A percentile compares a stretch with the other conserved stretches of the same genome.
Conservation (phyloP, 139 green algal species). For the Auxenochlorella pyrenoidosa region DNA sequence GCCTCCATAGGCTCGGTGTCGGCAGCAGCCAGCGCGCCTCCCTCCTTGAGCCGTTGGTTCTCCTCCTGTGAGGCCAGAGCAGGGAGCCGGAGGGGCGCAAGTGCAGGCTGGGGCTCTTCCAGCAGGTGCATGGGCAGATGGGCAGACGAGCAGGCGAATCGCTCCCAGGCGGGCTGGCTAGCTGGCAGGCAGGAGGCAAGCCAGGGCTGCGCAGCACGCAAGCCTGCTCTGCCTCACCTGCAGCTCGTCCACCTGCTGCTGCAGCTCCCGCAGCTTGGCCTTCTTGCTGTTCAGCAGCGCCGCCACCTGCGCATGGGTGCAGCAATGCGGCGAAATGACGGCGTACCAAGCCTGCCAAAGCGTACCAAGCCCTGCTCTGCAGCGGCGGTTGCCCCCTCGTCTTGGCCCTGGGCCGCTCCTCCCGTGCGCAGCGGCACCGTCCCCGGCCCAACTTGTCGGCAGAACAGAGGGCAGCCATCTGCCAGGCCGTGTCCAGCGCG, state of each 20-base stretch:
- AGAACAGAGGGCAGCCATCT: too few relatives aligned
- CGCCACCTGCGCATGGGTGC: not conserved
- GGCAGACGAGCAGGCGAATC: not conserved
- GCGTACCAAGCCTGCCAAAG: not conserved
- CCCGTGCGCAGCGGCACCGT: too few relatives aligned
- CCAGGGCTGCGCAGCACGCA: not conserved
- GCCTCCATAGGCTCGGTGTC: conserved; percentile 6
- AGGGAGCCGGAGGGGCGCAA: too few relatives aligned
- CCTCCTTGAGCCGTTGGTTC: not conserved
- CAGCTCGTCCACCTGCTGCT: conserved; percentile 10
- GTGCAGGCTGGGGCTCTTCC: too few relatives aligned
- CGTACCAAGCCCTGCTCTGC: not conserved
- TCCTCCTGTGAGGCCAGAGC: not conserved
- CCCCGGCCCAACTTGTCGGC: too few relatives aligned
- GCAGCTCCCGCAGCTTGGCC: conserved; percentile 32
- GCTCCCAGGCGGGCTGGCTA: too few relatives aligned
- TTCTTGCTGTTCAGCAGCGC: conserved; percentile 40
- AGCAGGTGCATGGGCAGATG: too few relatives aligned
- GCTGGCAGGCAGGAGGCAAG: not conserved
- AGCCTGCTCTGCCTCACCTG: not conserved
- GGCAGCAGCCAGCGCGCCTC: not conserved
- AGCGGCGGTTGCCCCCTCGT: too few relatives aligned
- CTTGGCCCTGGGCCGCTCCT: not conserved
- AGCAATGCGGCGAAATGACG: not conserved
- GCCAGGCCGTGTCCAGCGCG: not conserved